Conservation (phyloP, 768 basidiomycete genomes). For the Lactarius tabidus region DNA sequence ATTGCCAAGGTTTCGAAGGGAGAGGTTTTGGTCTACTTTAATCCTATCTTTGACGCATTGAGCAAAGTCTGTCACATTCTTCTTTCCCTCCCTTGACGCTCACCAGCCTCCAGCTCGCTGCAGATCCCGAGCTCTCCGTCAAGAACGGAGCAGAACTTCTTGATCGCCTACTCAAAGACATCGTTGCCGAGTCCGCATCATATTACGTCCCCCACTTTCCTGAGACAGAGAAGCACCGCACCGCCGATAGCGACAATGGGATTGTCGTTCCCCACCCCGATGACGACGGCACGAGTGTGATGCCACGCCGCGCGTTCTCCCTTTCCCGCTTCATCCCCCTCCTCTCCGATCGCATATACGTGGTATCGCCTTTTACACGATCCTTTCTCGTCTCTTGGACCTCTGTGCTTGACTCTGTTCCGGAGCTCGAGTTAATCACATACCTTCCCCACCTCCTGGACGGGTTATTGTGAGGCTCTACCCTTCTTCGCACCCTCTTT, state of each 20-base stretch:
- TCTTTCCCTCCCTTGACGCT: background rate
- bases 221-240: slow-evolving; percentile 66
- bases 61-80: slow-evolving; percentile 69
- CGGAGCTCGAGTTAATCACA: slow-evolving; percentile 91
- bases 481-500: slow-evolving; percentile 9
- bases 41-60: slow-evolving; percentile 95
- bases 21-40: slow-evolving; percentile 94
- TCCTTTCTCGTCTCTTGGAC: slow-evolving; percentile 98
- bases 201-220: slow-evolving; percentile 88
- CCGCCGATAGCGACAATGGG: slow-evolving; percentile 42
- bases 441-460: slow-evolving; percentile 95
- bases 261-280: slow-evolving; percentile 67
- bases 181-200: slow-evolving; percentile 94
- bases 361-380: slow-evolving; percentile 91
- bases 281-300: slow-evolving; percentile 39
- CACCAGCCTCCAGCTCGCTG: slow-evolving; percentile 64
- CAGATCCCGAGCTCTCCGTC: slow-evolving; percentile 92
- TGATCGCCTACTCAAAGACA: slow-evolving; percentile 95
- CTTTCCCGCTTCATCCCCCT: slow-evolving; percentile 93
- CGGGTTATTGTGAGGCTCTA: slow-evolving; percentile 69
- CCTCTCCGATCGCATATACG: slow-evolving; percentile 88
- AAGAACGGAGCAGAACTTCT: slow-evolving; percentile 98
- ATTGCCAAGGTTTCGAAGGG: slow-evolving; percentile 97
- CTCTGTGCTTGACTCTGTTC: slow-evolving; percentile 90
- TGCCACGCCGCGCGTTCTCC: slow-evolving; percentile 76